Conservation (phyloP, 208 protist genomes). For the Leishmania tropica region DNA sequence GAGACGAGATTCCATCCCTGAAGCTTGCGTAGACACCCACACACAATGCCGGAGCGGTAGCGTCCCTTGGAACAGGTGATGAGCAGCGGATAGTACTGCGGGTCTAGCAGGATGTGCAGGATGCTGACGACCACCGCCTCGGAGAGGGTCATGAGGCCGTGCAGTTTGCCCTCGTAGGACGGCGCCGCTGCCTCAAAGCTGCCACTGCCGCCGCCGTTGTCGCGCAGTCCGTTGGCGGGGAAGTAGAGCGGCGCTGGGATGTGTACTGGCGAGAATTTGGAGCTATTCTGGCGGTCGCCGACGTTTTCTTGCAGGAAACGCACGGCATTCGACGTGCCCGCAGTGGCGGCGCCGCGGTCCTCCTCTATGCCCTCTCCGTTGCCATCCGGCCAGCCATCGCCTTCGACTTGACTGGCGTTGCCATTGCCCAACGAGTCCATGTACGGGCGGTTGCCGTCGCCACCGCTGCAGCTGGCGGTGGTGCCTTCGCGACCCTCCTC, state of each 20-base stretch:
- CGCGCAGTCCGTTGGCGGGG: slow-evolving; percentile 3
- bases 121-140: slow-evolving; percentile 92
- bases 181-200: slow-evolving; percentile 10
- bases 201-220: neutral
- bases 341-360: neutral
- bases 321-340: slow-evolving; percentile 42
- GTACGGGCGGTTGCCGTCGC: neutral
- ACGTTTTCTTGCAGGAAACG: slow-evolving; percentile 51
- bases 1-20: slow-evolving; percentile 98
- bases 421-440: neutral
- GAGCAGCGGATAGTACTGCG: slow-evolving; percentile 95
- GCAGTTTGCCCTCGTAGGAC: slow-evolving; percentile 29
- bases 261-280: slow-evolving; percentile 26
- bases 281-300: slow-evolving; percentile 18
- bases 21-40: slow-evolving; percentile 98
- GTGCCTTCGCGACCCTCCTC: slow-evolving; percentile 7
- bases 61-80: slow-evolving; percentile 97
- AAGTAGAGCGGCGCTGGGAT: slow-evolving; percentile 26
- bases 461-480: neutral
- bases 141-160: slow-evolving; percentile 76
- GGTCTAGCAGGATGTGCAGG: slow-evolving; percentile 94
- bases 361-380: neutral
- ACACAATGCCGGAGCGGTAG: slow-evolving; percentile 97
- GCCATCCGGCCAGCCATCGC: slow-evolving; percentile 3
- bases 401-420: neutral